Evolutionary conservation across 1,284 basidiomycete genomes (phyloP), one percentile per base, ranked within the genome.

Genomic region (Mrakiaceae sp.): DNA sequence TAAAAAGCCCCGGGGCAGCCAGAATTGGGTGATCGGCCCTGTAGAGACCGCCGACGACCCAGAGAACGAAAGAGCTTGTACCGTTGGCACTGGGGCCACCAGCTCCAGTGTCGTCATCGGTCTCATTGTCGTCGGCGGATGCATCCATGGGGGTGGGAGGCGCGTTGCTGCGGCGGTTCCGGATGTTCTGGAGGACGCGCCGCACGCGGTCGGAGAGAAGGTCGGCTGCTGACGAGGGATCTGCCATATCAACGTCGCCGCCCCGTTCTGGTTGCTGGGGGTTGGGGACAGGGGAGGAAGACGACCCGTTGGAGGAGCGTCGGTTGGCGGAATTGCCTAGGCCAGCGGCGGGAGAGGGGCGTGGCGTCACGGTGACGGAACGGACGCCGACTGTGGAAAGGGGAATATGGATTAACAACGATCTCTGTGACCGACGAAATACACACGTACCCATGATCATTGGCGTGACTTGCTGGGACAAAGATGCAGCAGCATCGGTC

Each of bases 21-120:
- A 93, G 83, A 66, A 94, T 84, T 60, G 84, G 87, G 73, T 93
- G 90, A 68, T 88, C 84, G 39, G 87, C 86, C 1, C 90, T 88
- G 72, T 92, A 94, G 72, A 91, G 90, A 46, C 78, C 78, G 16
- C 89, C 90, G 83, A 77, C 73, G 51, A 77, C 73, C 67, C 73
- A 77, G 61, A 78, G 71, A 16, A 76, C 68, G 65, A 76, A 76
- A 70, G 71, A 65, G 67, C 69, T 2, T 49, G 63, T 68, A 27
- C 27, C 27, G 14, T 16, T 8, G 9, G 9, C 9, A 8, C 48
- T 49, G 48, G 48, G 9, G 9, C 14, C 48, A 8, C 14, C 9
- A 49, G 48, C 48, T 9, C 9, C 48, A 12, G 54, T 63, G 2
- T 62, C 60, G 42, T 57, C 62, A 8, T 46, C 57, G n/a, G 43